Evolutionary conservation across 108 stramenopile species (phyloP), one percentile per base, ranked within the genome.

Genomic region (Cyclotella atomus): DNA sequence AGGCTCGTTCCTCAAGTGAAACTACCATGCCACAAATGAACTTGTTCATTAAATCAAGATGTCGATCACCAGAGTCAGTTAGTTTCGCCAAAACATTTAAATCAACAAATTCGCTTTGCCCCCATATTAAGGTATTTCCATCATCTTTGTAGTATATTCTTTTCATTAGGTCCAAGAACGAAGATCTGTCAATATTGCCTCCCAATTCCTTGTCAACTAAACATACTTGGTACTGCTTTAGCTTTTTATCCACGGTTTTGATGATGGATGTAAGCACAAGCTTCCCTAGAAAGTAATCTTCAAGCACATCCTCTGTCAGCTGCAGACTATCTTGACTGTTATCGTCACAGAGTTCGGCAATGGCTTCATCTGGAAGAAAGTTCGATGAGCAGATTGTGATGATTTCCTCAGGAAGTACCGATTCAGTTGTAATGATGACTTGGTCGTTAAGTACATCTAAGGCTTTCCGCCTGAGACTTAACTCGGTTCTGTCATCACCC

Each of bases 271-370:
- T 55, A 17, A 86, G 81, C 12, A 88, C 90, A 17, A 94, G 75
- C 17, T 86, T 82, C 0, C 92, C 90, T 38, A 91, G 76, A 74
- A 87, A 94, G 50, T 70, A 85, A 76, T 94, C 90, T 35, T 82
- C 75, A 15, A 82, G 55, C 6, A 73, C 70, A 52, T 82, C 81
- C 0, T 62, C 23, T 29, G 36, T 41, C 0, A 75, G 43, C 0
- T 70, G 55, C 38, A 72, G 27, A 52, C 16, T 23, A 3, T 59
- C 8, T 23, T 85, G 50, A 63, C 63, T 62, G 54, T 49, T 17
- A 72, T 84, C 34, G 21, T 50, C 38, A 20, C 34, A 59, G 33
- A 89, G 72, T 73, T 91, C 90, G 14, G 71, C 54, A 55, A 81
- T 82, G n/a, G 81, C 88, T 33, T 90, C 86, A 12, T 71, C 45